Conservation (phyloP, 257 asterid species). For the Lithospermum erythrorhizon region DNA sequence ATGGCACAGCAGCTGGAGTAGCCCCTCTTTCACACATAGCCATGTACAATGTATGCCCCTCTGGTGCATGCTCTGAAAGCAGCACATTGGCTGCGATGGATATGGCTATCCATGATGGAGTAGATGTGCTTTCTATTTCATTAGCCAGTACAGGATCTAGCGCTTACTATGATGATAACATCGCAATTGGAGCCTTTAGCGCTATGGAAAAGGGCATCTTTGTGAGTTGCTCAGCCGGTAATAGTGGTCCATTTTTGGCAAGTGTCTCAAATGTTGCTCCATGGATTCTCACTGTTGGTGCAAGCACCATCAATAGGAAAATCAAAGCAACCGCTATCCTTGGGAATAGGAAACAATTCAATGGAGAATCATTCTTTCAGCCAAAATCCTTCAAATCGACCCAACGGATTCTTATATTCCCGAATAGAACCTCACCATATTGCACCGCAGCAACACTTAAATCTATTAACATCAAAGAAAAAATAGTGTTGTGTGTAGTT, state of each 20-base stretch:
- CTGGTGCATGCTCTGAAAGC: slow-evolving; percentile 4
- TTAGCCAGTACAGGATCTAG: slow-evolving; percentile 1
- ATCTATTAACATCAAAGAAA: neutral
- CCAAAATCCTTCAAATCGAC: slow-evolving; percentile 3
- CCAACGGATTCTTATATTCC: neutral
- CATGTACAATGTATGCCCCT: slow-evolving; percentile 8
- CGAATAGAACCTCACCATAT: neutral
- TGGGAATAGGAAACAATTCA: slow-evolving; percentile 3
- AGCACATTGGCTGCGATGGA: slow-evolving; percentile 7
- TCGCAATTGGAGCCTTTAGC: slow-evolving; percentile 10
- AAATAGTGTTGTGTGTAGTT: slow-evolving; percentile 5
- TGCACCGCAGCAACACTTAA: neutral
- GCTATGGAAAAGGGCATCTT: slow-evolving; percentile 13
- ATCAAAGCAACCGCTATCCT: slow-evolving; percentile 7
- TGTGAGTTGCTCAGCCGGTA: slow-evolving; percentile 13
- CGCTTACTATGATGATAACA: neutral
- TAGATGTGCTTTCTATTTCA: slow-evolving; percentile 10
- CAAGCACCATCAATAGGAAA: slow-evolving; percentile 8
- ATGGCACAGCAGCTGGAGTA: slow-evolving; percentile 10
- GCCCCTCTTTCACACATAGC: slow-evolving; percentile 15
- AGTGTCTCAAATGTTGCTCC: slow-evolving; percentile 6
- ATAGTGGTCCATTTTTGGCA: slow-evolving; percentile 1
- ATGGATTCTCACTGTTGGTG: slow-evolving; percentile 13
- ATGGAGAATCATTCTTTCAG: slow-evolving; percentile 3
- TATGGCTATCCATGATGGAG: slow-evolving; percentile 8